A percentile compares a stretch with the other conserved stretches of the same genome.
These are phyloP conservation scores for Angophora floribunda DNA, from an alignment of 345 rosid genomes.

Conservation along the genomic window DNA sequence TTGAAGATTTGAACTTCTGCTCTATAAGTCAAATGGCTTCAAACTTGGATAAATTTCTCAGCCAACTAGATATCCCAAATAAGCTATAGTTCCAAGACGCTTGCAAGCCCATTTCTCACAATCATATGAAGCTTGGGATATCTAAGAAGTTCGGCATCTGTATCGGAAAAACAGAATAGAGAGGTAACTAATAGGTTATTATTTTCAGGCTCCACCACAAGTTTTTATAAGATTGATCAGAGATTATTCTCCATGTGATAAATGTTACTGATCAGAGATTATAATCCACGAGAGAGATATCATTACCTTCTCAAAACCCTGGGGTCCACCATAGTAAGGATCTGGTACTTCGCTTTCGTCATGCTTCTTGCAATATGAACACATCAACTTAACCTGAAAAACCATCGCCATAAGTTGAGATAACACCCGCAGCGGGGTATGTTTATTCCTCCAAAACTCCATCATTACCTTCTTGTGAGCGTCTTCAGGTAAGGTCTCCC, in stretches of 20 bases:
- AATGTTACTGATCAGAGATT: background rate
- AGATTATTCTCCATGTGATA: background rate
- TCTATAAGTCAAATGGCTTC: background rate
- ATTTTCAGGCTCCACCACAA: background rate
- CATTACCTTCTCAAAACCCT: slow-evolving; percentile 89
- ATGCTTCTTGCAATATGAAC: slow-evolving; percentile 88
- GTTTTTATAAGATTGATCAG: background rate
- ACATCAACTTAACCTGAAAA: slow-evolving; percentile 71
- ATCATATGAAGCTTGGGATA: background rate
- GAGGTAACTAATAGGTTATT: background rate
- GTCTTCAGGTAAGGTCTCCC: slow-evolving; percentile 52
- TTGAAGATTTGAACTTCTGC: background rate
- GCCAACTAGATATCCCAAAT: background rate
- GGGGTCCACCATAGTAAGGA: slow-evolving; percentile 88
- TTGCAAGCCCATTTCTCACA: background rate
- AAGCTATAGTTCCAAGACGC: background rate
- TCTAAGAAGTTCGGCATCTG: background rate
- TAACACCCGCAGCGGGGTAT: background rate
- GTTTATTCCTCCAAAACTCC: background rate
- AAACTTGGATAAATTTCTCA: background rate
- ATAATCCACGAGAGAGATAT: background rate
- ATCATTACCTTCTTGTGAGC: slow-evolving; percentile 62
- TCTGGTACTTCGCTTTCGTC: slow-evolving; percentile 81
- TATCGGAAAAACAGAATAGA: background rate
- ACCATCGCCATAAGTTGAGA: background rate